phyloP scores from a whole-genome alignment of 2,329 filamentous ascomycete species.

The Massarina eburnea region DNA sequence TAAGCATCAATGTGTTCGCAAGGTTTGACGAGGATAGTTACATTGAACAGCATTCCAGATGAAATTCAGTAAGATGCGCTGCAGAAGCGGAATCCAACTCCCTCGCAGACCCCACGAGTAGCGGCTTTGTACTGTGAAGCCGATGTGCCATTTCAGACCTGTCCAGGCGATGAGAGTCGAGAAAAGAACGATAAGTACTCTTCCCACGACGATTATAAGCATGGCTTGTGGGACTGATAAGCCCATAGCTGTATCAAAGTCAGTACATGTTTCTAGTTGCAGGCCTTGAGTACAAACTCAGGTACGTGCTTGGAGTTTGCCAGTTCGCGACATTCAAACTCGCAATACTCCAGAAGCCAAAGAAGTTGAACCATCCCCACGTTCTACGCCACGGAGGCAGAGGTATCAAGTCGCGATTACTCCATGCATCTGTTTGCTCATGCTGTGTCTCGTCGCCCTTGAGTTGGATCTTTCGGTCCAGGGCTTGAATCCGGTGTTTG shows the following conservation, averaged over 20 bases:
- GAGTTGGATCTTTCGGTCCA: constrained; percentile 40
- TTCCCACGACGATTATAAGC: constrained; percentile 50
- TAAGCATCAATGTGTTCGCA: constrained; percentile 5
- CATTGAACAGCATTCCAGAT: constrained; percentile 55
- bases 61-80: constrained; percentile 53
- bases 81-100: constrained; percentile 52
- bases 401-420: constrained; percentile 43
- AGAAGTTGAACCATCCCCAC: constrained; percentile 48
- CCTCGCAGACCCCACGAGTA: constrained; percentile 54
- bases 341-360: constrained; percentile 46
- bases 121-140: constrained; percentile 53
- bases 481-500: constrained; percentile 16
- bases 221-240: constrained; percentile 53
- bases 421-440: constrained; percentile 50
- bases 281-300: constrained; percentile 30
- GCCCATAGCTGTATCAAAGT: constrained; percentile 42
- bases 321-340: constrained; percentile 49
- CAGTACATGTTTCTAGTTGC: background rate
- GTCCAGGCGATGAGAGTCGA: constrained; percentile 51
- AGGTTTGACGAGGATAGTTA: constrained; percentile 22
- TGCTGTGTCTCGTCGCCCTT: constrained; percentile 46
- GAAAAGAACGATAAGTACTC: constrained; percentile 48
- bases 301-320: constrained; percentile 52
- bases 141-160: constrained; percentile 54
- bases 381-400: constrained; percentile 43